A percentile compares a stretch with the other conserved stretches of the same genome.
Conservation (phyloP, 2,329 filamentous ascomycete species). For the Acarospora socialis region DNA sequence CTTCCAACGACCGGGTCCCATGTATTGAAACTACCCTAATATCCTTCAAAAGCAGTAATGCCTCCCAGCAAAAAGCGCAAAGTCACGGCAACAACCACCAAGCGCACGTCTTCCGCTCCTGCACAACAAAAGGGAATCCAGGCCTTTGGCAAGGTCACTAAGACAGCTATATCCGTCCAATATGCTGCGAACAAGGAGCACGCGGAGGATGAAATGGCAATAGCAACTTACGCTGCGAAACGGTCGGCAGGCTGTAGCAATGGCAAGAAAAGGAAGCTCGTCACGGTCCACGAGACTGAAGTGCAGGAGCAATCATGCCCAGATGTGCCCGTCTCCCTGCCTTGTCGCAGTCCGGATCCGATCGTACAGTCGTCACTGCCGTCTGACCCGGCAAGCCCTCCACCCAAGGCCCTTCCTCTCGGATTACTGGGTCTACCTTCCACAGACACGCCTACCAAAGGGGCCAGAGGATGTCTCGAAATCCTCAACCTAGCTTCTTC, state of each 20-base stretch:
- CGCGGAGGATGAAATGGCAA: neutral
- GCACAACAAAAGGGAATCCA: conserved; percentile 9
- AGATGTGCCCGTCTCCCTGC: neutral
- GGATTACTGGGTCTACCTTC: neutral
- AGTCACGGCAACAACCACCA: neutral
- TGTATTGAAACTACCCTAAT: too few relatives aligned
- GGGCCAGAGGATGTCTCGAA: conserved; percentile 10
- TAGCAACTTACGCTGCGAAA: neutral
- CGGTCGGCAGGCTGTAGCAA: neutral
- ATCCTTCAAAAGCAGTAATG: conserved; percentile 14
- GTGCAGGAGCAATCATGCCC: neutral
- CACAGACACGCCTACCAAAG: conserved; percentile 12
- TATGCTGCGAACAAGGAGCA: conserved; percentile 2
- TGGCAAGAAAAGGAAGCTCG: conserved; percentile 7
- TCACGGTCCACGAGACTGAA: neutral
- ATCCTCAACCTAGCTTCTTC: conserved; percentile 13
- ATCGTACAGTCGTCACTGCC: neutral
- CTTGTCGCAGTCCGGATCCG: neutral
- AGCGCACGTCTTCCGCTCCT: conserved; percentile 1
- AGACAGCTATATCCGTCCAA: conserved; percentile 1
- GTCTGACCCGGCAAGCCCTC: conserved; percentile 3
- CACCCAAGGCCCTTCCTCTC: conserved; percentile 4
- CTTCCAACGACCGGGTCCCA: too few relatives aligned
- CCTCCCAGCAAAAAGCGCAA: conserved; percentile 9
- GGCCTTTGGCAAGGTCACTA: conserved; percentile 12